A percentile compares a stretch with the other conserved stretches of the same genome.
These are phyloP conservation scores for Baeospora myosura DNA, from an alignment of 1,284 basidiomycete genomes.

Conservation along the genomic window DNA sequence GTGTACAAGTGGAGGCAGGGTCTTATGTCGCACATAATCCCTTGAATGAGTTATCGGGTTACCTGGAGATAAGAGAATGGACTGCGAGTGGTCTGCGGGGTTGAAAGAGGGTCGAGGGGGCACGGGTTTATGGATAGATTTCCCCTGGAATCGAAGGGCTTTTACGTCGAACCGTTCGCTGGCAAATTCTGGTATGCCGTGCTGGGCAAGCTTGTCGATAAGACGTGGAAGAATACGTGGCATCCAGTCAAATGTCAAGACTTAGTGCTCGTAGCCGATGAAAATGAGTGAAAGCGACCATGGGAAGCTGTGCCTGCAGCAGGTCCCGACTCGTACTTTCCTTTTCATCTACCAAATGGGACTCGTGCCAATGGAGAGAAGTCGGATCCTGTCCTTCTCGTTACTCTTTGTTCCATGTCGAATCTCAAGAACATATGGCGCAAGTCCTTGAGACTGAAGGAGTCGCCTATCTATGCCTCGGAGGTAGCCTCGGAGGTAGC, in stretches of 20 bases:
- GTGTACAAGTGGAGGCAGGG: constrained; percentile 40
- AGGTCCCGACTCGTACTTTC: too few relatives aligned
- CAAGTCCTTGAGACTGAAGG: constrained; percentile 23
- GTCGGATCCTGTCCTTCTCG: too few relatives aligned
- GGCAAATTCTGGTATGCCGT: too few relatives aligned
- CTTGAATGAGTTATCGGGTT: constrained; percentile 47
- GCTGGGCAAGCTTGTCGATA: constrained; percentile 5
- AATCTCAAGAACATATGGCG: constrained; percentile 31
- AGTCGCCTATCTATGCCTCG: constrained; percentile 13
- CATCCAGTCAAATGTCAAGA: constrained; percentile 25
- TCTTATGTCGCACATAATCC: constrained; percentile 47
- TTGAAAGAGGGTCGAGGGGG: constrained; percentile 36
- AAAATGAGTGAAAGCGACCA: constrained; percentile 23
- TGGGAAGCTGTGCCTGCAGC: too few relatives aligned
- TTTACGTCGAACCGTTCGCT: too few relatives aligned
- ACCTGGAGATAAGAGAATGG: constrained; percentile 45
- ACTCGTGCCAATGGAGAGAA: too few relatives aligned
- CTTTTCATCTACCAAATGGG: too few relatives aligned
- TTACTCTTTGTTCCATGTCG: too few relatives aligned
- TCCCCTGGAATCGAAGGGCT: constrained; percentile 41
- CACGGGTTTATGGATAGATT: constrained; percentile 31
- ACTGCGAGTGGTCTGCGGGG: constrained; percentile 35
- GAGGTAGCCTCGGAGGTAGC: constrained; percentile 10
- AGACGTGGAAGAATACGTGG: constrained; percentile 13
- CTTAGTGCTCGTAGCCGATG: constrained; percentile 27